Base-by-base conservation (phyloP, 2,329 filamentous ascomycete genomes). In the Chaetomium olivaceum region DNA sequence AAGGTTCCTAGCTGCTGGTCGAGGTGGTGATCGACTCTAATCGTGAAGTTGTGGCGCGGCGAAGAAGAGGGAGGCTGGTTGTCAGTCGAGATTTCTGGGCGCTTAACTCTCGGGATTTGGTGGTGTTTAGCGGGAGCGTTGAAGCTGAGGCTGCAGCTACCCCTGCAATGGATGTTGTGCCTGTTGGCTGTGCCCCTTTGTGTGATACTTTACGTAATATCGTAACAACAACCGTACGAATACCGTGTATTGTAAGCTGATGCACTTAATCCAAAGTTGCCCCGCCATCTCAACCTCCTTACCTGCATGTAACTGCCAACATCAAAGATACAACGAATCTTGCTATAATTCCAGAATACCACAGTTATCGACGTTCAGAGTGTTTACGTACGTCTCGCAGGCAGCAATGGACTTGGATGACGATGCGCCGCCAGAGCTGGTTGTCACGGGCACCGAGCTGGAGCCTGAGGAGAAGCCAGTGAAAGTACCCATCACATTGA, bases 401-500 rank as follows among this genome's bases (percentile, higher is more conserved):
- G 27, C 67, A 77, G 66, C 43, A 16, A 89, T 91, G 85, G 82
- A 89, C 71, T 79, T 83, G 61, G 87, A 90, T 68, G 89, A 89
- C 25, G 89, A 91, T 74, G 74, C 82, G 63, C 89, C 89, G 62
- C 88, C 90, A 66, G 84, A 89, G 71, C 80, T 92, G 67, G 81
- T 88, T 33, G 80, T 86, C 61, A 79, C 81, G 5, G 78, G 76
- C 68, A 68, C 73, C 16, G 74, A 74, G 36, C 73, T 77, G 31
- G 77, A 78, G 3, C 77, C 81, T 21, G 80, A 83, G 55, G 85
- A 87, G 67, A 81, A 83, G 57, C 76, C 79, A 8, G 78, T 85
- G 67, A 92, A 90, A 77, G 91, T 94, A 1, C 91, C 91, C 21
- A 92, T 95, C 69, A 94, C 91, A 0, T 93, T 95, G 68, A 89